Percentiles rank a stretch among this genome's conserved stretches.
These are phyloP conservation scores for Camellia sinensis DNA, from an alignment of 148 eudicot species.

Conservation along the genomic window DNA sequence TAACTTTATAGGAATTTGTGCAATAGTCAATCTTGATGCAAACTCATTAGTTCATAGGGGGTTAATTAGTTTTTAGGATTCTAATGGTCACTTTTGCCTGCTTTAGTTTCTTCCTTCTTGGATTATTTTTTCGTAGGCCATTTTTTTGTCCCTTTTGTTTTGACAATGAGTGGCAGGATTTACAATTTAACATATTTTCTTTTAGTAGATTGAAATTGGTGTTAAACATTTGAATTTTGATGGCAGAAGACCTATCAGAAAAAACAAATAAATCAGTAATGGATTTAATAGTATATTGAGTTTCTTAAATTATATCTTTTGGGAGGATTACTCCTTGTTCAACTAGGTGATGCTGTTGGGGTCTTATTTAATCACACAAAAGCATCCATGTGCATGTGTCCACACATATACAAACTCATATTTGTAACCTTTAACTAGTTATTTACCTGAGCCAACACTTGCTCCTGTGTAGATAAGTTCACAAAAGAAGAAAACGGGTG, in stretches of 20 bases:
- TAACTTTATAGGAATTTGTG: neutral
- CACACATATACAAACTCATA: neutral
- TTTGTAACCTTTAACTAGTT: neutral
- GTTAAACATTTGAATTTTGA: neutral
- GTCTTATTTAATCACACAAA: neutral
- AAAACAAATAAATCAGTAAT: neutral
- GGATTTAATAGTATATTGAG: neutral
- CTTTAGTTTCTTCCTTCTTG: neutral
- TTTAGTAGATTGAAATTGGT: neutral
- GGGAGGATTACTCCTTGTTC: neutral
- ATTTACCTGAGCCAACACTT: slow-evolving; percentile 6
- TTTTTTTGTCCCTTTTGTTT: neutral
- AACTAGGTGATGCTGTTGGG: neutral
- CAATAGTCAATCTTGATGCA: neutral
- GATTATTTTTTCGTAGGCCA: neutral
- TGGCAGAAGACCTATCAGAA: neutral
- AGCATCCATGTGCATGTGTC: neutral
- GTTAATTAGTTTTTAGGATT: neutral
- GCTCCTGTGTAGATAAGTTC: slow-evolving; percentile 46
- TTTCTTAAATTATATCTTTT: neutral
- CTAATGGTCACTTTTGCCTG: neutral
- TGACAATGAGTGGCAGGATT: neutral
- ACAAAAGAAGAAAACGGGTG: slow-evolving; percentile 77
- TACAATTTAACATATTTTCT: neutral
- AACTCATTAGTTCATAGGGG: neutral